Conservation (phyloP, 345 rosid genomes). For the Excoecaria agallocha region DNA sequence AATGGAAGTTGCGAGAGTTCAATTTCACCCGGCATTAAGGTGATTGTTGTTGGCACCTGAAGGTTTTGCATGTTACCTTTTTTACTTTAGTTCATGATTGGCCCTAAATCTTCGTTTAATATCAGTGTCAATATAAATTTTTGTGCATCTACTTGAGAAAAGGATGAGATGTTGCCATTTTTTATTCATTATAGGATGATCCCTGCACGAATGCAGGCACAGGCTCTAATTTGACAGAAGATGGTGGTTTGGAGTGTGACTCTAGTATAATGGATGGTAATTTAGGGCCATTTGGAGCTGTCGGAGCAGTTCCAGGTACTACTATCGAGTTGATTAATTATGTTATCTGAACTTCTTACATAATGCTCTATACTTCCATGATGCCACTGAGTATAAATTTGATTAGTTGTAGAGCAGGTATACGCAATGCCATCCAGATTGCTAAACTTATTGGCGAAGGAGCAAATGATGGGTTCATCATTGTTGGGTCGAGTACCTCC, state of each 20-base stretch:
- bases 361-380: slow-evolving; percentile 1
- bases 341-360: background rate
- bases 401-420: slow-evolving; percentile 74
- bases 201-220: slow-evolving; percentile 90
- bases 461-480: slow-evolving; percentile 62
- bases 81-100: background rate
- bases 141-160: background rate
- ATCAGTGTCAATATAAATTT: background rate
- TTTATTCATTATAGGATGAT: slow-evolving; percentile 54
- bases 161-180: slow-evolving; percentile 1
- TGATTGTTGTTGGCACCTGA: background rate
- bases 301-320: slow-evolving; percentile 95
- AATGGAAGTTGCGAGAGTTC: background rate
- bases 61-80: slow-evolving; percentile 1
- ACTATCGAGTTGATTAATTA: slow-evolving; percentile 2
- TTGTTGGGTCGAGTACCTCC: slow-evolving; percentile 90
- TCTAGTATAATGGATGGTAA: slow-evolving; percentile 90
- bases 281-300: slow-evolving; percentile 89
- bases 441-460: slow-evolving; percentile 75
- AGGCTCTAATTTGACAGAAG: slow-evolving; percentile 93
- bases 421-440: slow-evolving; percentile 77
- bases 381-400: slow-evolving; percentile 30
- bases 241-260: slow-evolving; percentile 89
- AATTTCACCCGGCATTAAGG: slow-evolving; percentile 13
- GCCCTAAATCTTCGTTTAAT: background rate